Conservation (phyloP, 2,329 filamentous ascomycete genomes). For the Diplodia intermedia region DNA sequence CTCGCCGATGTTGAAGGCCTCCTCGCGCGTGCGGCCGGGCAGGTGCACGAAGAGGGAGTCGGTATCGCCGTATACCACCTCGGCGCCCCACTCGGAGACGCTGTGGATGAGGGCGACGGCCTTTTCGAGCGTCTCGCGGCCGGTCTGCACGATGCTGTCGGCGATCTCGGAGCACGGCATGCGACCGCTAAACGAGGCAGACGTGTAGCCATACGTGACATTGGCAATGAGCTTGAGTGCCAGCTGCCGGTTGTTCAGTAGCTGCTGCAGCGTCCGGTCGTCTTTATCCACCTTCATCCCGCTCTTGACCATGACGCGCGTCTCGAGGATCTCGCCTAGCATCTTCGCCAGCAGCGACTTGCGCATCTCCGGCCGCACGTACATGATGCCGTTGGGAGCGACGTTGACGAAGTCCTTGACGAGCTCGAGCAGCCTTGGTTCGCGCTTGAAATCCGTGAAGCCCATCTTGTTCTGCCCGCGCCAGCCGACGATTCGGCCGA, state of each 20-base stretch:
- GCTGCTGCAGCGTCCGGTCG: slow-evolving; percentile 81
- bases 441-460: slow-evolving; percentile 83
- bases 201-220: slow-evolving; percentile 97
- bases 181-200: slow-evolving; percentile 91
- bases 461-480: slow-evolving; percentile 94
- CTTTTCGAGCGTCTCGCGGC: slow-evolving; percentile 90
- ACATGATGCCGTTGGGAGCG: slow-evolving; percentile 96
- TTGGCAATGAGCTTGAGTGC: slow-evolving; percentile 97
- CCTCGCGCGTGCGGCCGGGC: slow-evolving; percentile 81
- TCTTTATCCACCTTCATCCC: slow-evolving; percentile 95
- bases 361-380: slow-evolving; percentile 81
- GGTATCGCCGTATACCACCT: slow-evolving; percentile 97
- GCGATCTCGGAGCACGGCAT: slow-evolving; percentile 99
- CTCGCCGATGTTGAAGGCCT: slow-evolving; percentile 91
- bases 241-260: slow-evolving; percentile 91
- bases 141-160: slow-evolving; percentile 97
- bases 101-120: slow-evolving; percentile 93
- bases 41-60: slow-evolving; percentile 93
- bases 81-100: slow-evolving; percentile 84
- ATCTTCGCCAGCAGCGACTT: slow-evolving; percentile 95
- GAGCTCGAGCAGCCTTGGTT: slow-evolving; percentile 75
- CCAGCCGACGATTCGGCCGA: slow-evolving; percentile 86
- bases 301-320: slow-evolving; percentile 95
- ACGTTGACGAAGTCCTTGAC: slow-evolving; percentile 89
- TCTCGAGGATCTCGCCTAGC: slow-evolving; percentile 94